Conservation (phyloP, 495 filamentous ascomycete species). For the Annulohypoxylon bovei region DNA sequence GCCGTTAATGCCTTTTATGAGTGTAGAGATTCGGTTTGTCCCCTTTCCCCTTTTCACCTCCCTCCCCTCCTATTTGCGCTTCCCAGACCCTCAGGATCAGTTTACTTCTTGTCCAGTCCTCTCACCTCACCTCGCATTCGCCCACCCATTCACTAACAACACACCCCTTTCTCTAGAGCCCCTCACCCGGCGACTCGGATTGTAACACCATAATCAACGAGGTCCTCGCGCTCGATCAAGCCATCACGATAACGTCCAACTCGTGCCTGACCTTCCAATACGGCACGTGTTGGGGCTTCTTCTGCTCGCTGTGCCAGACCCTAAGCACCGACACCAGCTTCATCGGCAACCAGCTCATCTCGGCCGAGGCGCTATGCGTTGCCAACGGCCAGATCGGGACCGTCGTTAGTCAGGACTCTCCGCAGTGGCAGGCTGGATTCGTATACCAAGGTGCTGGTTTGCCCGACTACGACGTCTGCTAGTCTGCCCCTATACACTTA, state of each 20-base stretch:
- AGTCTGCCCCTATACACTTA: neutral
- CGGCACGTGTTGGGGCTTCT: constrained; percentile 54
- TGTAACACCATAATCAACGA: constrained; percentile 50
- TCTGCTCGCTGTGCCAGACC: constrained; percentile 53
- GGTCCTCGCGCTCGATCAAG: constrained; percentile 45
- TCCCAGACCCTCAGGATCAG: neutral
- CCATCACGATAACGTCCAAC: constrained; percentile 49
- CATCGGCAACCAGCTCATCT: constrained; percentile 52
- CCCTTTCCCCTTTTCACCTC: neutral
- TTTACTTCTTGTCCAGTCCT: neutral
- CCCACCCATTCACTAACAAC: constrained; percentile 9
- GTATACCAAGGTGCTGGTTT: constrained; percentile 44
- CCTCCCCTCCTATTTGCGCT: neutral
- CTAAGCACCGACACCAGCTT: constrained; percentile 51
- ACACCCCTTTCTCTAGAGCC: constrained; percentile 36
- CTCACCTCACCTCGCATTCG: neutral
- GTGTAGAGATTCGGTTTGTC: constrained; percentile 51
- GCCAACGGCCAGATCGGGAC: constrained; percentile 50
- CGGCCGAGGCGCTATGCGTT: constrained; percentile 51
- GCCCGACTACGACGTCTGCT: constrained; percentile 55
- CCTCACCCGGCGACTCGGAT: constrained; percentile 43
- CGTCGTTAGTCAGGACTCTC: constrained; percentile 49
- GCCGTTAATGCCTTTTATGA: constrained; percentile 50
- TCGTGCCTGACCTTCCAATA: constrained; percentile 52
- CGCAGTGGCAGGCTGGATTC: constrained; percentile 56